Base-by-base conservation (phyloP, 164 flowering plant species). In the Magnolia officinalis region DNA sequence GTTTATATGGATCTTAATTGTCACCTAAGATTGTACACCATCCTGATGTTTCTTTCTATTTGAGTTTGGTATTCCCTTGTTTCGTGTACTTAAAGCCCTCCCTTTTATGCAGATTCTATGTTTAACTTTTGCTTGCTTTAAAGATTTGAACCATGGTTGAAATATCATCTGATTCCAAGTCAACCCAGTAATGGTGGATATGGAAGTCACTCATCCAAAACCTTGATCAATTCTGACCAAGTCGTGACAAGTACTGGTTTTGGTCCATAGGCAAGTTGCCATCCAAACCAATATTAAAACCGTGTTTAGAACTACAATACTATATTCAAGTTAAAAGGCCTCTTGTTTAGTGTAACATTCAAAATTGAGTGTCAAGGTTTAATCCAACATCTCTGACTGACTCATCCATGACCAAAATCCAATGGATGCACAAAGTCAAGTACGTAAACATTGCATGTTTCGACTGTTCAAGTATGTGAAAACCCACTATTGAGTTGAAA, bases 271-370 rank as follows among this genome's bases (percentile, higher is more conserved):
- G 19, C 61, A 55, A 55, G 61, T 55, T 55, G 61, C 61, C 2
- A 1, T 55, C 16, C 61, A 2, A 55, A 11, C 13, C 61, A 11
- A 55, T 55, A 55, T 55, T 55, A 55, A 16, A 37, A 55, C 18
- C 19, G 10, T 16, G 4, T 55, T 16, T 37, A 37, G 45, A 55
- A 11, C 61, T 11, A 16, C 37, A 49, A 55, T 67, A 69, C 50
- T 75, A 55, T 5, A 55, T 75, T 58, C n/a, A 37, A 55, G 21
- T 19, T 69, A 37, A 24, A 69, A 69, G 71, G 71, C 52, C 14
- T 18, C 21, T 37, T 29, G 50, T 69, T 55, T 37, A 24, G 29
- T 66, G 21, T 63, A 63, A 63, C 20, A 16, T 37, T 37, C 45
- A 4, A 37, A 37, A 3, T 37, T 5, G 45, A 37, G 45, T 37